Percentiles rank a stretch among this genome's conserved stretches.
These are phyloP conservation scores for Bipolaris oryzae DNA, from an alignment of 2,329 filamentous ascomycete species.

Conservation along the genomic window DNA sequence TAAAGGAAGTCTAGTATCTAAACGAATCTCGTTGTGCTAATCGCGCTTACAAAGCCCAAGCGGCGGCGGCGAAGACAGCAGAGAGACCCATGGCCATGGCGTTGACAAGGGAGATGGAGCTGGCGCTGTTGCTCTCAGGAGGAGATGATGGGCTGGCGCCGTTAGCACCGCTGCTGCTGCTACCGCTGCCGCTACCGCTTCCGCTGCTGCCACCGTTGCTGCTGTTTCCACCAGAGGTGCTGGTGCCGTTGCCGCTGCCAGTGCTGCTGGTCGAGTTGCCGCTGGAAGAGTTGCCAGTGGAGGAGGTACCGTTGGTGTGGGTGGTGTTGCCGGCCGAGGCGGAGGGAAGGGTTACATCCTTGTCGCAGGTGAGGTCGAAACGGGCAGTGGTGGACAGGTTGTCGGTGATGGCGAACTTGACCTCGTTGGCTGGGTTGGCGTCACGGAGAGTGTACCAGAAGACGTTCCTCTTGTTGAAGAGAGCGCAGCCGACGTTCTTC, in stretches of 20 bases:
- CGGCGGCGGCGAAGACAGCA: conserved; percentile 32
- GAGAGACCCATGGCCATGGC: conserved; percentile 35
- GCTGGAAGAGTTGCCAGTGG: conserved; percentile 18
- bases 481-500: conserved; percentile 42
- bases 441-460: conserved; percentile 48
- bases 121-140: conserved; percentile 13
- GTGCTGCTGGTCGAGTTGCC: conserved; percentile 14
- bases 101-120: conserved; percentile 27
- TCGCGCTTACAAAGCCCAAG: conserved; percentile 30
- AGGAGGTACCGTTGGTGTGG: conserved; percentile 24
- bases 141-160: not conserved
- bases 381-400: conserved; percentile 59
- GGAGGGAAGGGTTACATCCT: conserved; percentile 21
- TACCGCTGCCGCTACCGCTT: not conserved
- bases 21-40: not conserved
- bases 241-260: not conserved
- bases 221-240: not conserved
- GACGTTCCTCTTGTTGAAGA: conserved; percentile 42
- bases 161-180: not conserved
- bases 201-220: conserved; percentile 2
- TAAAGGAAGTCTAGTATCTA: not conserved
- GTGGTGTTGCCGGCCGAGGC: not conserved
- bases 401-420: conserved; percentile 64
- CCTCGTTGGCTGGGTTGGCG: conserved; percentile 61
- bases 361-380: conserved; percentile 61